These are phyloP conservation scores for Neoboletus brunneissimus DNA, from an alignment of 768 basidiomycete genomes.

Conservation along the genomic window DNA sequence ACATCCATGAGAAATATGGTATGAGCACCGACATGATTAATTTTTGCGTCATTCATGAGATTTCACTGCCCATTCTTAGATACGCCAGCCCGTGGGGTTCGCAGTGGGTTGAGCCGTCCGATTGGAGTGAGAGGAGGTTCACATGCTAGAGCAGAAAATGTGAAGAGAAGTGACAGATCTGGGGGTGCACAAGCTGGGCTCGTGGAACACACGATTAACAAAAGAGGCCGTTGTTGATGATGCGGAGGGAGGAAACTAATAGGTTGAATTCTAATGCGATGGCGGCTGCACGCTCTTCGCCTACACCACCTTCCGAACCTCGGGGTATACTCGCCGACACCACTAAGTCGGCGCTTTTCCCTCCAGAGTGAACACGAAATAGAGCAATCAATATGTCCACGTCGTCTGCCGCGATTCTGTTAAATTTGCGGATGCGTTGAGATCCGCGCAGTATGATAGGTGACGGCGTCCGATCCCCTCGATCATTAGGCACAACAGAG, in stretches of 20 bases:
- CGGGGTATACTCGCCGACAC: conserved; percentile 82
- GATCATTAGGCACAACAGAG: conserved; percentile 38
- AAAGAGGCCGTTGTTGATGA: conserved; percentile 72
- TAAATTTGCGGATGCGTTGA: conserved; percentile 79
- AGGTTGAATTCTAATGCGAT: conserved; percentile 47
- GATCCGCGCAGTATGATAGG: conserved; percentile 64
- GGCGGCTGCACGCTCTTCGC: conserved; percentile 32
- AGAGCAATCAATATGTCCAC: conserved; percentile 79
- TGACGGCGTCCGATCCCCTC: conserved; percentile 51
- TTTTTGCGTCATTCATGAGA: conserved; percentile 4
- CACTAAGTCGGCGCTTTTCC: conserved; percentile 75
- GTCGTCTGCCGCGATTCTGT: conserved; percentile 53
- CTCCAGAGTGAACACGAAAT: conserved; percentile 58
- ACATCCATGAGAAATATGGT: conserved; percentile 3
- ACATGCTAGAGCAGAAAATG: background rate
- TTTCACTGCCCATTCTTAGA: background rate
- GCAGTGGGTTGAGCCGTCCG: background rate
- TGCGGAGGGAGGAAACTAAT: conserved; percentile 57
- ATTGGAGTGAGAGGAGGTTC: background rate
- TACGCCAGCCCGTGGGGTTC: background rate
- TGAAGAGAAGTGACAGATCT: background rate
- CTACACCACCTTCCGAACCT: conserved; percentile 31
- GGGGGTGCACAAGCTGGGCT: background rate
- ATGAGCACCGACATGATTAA: background rate
- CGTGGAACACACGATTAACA: conserved; percentile 35